Evolutionary conservation across 2,329 filamentous ascomycete species (phyloP).

Genomic region (Hypoxylon sp.): DNA sequence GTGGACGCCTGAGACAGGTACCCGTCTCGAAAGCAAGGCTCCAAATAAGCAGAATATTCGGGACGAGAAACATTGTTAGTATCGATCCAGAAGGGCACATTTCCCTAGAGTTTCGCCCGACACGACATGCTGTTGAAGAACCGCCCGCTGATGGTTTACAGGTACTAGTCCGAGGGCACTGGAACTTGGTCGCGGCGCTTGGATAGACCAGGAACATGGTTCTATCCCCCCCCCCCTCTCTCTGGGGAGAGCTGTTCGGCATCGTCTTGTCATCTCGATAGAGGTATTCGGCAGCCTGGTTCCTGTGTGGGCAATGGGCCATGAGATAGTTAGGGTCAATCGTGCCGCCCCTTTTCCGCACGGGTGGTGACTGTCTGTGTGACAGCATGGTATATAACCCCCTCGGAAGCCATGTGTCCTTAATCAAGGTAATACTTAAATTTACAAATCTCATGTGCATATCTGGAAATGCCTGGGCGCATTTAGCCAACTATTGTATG

Average conservation of each 20-base stretch:
- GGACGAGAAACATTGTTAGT: neutral
- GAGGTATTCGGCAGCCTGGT: neutral
- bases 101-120: too few relatives aligned
- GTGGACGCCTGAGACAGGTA: slow-evolving; percentile 17
- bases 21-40: neutral
- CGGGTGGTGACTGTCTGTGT: slow-evolving; percentile 3
- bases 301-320: slow-evolving; percentile 6
- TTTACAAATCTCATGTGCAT: too few relatives aligned
- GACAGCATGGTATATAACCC: slow-evolving; percentile 14
- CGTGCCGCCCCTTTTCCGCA: slow-evolving; percentile 7
- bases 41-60: neutral
- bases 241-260: neutral
- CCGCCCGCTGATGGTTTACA: neutral
- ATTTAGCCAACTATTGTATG: too few relatives aligned
- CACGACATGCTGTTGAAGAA: too few relatives aligned
- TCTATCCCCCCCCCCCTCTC: too few relatives aligned
- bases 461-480: too few relatives aligned
- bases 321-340: slow-evolving; percentile 10
- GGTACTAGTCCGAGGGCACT: neutral
- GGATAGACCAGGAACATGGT: slow-evolving; percentile 8
- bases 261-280: neutral
- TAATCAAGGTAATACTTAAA: too few relatives aligned
- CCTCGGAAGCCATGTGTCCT: neutral
- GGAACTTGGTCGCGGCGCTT: neutral
- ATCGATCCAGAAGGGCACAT: too few relatives aligned